Base-by-base conservation (phyloP, 1,284 basidiomycete genomes). In the Fomitopsis pinicola region DNA sequence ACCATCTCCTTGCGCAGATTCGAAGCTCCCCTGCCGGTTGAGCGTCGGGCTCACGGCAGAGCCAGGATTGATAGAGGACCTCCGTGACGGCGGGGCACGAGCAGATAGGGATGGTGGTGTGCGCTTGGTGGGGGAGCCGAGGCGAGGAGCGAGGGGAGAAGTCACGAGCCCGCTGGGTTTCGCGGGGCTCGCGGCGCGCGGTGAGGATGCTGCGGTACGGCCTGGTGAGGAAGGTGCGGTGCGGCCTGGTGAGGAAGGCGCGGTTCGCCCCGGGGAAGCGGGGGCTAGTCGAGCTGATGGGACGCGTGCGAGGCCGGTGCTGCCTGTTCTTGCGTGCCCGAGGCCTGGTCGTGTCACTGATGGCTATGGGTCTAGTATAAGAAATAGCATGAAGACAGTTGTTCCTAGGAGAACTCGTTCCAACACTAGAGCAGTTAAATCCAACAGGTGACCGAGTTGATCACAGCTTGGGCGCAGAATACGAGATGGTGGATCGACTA, bases 51-150 rank as follows among this genome's bases (percentile, higher is more conserved):
- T 69, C 6, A 59, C 61, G 15, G 53, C 67, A 2, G 60, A 67
- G 1, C 67, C 66, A 3, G 62, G 40, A 1, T 64, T 63, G 4
- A 64, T 58, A 9, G 75, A 74, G 7, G 72, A 60, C n/a, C 68
- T 69, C 33, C 75, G 77, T 22, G 70, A 64, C 3, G 72, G 68
- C 10, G 72, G 70, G 55, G 70, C 73, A 48, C 72, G 72, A 30
- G 68, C 63, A 57, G 76, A 73, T 44, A 76, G 66, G 35, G 73
- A 65, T 30, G 76, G 67, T 1, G 76, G 75, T 6, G 75, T 69
- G 42, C 79, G 79, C 65, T 79, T 82, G n/a, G 66, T 70, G 15
- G 75, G 76, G 3, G 78, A 79, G 5, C 68, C 73, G n/a, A 71
- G 69, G 15, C 74, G 74, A 46, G 73, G 65, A 26, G 64, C 58